A percentile compares a stretch with the other conserved stretches of the same genome.
These are phyloP conservation scores for Nakazawaea ishiwadae DNA, from an alignment of 805 yeast genomes.

Conservation along the genomic window DNA sequence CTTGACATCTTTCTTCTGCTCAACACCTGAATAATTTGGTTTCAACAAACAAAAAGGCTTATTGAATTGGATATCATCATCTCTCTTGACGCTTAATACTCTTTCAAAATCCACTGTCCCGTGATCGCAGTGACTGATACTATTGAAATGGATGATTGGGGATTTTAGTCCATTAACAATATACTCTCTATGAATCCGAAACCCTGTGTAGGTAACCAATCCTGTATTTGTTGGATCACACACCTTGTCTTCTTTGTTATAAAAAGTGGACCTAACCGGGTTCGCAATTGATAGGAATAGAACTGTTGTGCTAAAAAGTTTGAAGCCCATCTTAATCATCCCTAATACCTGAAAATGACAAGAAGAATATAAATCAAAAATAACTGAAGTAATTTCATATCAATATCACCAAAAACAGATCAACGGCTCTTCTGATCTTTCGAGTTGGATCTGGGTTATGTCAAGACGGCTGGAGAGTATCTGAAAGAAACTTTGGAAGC, in stretches of 20 bases:
- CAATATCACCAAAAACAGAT: background rate
- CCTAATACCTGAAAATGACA: slow-evolving; percentile 20
- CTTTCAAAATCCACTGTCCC: slow-evolving; percentile 45
- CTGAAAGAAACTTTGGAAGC: no score
- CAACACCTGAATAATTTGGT: slow-evolving; percentile 17
- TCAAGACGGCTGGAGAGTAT: no score
- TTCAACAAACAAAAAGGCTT: slow-evolving; percentile 39
- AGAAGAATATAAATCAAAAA: slow-evolving; percentile 12
- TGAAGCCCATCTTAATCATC: no score
- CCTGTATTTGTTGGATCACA: slow-evolving; percentile 30
- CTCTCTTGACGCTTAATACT: slow-evolving; percentile 26
- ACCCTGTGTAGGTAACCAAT: slow-evolving; percentile 46
- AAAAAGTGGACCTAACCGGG: slow-evolving; percentile 6
- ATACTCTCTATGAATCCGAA: slow-evolving; percentile 46
- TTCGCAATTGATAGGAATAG: background rate
- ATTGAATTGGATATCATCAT: slow-evolving; percentile 45
- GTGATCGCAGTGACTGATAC: slow-evolving; percentile 45
- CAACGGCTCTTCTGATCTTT: background rate
- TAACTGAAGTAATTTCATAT: slow-evolving; percentile 7
- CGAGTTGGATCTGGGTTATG: background rate
- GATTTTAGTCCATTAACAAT: slow-evolving; percentile 32
- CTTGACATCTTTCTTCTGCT: background rate
- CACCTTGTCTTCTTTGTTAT: slow-evolving; percentile 23
- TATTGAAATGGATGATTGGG: slow-evolving; percentile 37
- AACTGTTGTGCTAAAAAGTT: background rate